These are phyloP conservation scores for Gossypium gossypioides DNA, from an alignment of 441 rosid species.

Conservation along the genomic window DNA sequence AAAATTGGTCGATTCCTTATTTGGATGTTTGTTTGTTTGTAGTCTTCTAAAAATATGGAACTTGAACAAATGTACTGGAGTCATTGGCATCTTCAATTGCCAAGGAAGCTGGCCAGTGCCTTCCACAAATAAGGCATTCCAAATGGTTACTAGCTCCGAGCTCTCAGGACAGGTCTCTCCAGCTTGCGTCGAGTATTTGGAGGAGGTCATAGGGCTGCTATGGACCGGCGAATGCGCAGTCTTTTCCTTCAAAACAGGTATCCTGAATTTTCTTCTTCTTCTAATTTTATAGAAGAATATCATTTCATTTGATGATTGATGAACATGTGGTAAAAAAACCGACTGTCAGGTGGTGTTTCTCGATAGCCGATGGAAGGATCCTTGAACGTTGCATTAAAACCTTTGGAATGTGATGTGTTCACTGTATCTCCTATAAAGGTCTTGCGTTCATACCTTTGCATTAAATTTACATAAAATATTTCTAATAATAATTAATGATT, in stretches of 20 bases:
- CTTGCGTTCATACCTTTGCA: background rate
- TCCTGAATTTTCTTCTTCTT: background rate
- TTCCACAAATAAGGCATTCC: conserved; percentile 16
- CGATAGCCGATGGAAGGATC: conserved; percentile 26
- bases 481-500: too few species aligned
- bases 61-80: conserved; percentile 42
- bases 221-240: conserved; percentile 45
- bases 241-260: conserved; percentile 42
- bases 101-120: conserved; percentile 45
- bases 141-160: conserved; percentile 11
- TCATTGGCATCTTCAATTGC: conserved; percentile 48
- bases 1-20: background rate
- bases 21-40: background rate
- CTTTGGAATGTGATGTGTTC: conserved; percentile 35
- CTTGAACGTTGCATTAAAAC: conserved; percentile 23
- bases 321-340: background rate
- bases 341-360: conserved; percentile 24
- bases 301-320: background rate
- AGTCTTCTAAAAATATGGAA: conserved; percentile 57
- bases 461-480: background rate
- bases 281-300: background rate
- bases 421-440: conserved; percentile 49
- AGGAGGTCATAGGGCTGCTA: conserved; percentile 36
- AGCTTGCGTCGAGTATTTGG: conserved; percentile 38
- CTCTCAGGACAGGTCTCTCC: conserved; percentile 32